These are phyloP conservation scores for Wickerhamia fluorescens DNA, from an alignment of 805 yeast species.

Conservation along the genomic window DNA sequence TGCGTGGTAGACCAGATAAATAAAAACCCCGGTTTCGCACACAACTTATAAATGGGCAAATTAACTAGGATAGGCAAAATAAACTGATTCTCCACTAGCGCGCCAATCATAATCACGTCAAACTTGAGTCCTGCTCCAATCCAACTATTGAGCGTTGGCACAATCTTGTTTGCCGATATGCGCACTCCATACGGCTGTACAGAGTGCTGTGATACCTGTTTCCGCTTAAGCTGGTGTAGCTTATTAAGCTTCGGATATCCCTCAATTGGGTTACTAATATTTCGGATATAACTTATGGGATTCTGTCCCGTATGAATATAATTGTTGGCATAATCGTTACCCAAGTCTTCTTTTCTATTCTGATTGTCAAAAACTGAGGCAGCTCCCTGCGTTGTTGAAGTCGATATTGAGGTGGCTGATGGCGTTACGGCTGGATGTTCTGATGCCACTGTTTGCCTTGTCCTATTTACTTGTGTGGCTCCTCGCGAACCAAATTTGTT, in stretches of 20 bases:
- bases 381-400: too few species aligned
- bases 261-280: conserved; percentile 56
- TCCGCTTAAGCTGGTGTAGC: conserved; percentile 56
- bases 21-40: conserved; percentile 80
- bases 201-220: conserved; percentile 48
- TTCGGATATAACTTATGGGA: conserved; percentile 62
- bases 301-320: conserved; percentile 47
- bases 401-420: too few species aligned
- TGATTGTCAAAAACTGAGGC: too few species aligned
- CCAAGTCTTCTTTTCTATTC: conserved; percentile 11
- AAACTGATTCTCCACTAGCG: conserved; percentile 68
- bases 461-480: too few species aligned
- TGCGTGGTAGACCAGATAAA: conserved; percentile 84
- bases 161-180: conserved; percentile 45
- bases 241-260: conserved; percentile 83
- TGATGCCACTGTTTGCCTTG: neutral
- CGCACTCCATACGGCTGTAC: conserved; percentile 62
- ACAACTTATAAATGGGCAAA: conserved; percentile 64
- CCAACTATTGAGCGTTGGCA: conserved; percentile 56
- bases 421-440: too few species aligned
- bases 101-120: conserved; percentile 91
- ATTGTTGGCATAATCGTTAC: conserved; percentile 69
- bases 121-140: conserved; percentile 52
- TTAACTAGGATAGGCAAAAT: conserved; percentile 53
- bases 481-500: conserved; percentile 13